Conservation (phyloP, 1,284 basidiomycete species). For the Fomes fomentarius region DNA sequence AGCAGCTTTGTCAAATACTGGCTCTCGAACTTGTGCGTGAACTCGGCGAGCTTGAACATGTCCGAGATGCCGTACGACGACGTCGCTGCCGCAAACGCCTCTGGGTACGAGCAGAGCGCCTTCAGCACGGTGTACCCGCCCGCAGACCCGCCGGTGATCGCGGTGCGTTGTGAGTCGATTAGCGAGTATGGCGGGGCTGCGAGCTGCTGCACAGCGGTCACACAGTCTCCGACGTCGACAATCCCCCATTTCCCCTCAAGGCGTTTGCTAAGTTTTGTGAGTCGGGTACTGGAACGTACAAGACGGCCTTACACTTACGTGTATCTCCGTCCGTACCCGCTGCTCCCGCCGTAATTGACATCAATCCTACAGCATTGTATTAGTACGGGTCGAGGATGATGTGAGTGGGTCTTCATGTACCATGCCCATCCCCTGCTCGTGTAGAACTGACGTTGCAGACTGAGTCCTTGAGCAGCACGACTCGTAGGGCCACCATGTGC, state of each 20-base stretch:
- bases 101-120: conserved; percentile 35
- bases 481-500: conserved; percentile 73
- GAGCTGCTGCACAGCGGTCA: conserved; percentile 52
- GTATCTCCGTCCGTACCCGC: conserved; percentile 65
- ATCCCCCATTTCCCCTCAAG: conserved; percentile 69
- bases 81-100: conserved; percentile 43
- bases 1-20: conserved; percentile 47
- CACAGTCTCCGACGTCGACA: conserved; percentile 65
- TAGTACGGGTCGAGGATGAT: neutral
- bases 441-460: conserved; percentile 61
- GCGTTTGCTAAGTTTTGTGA: conserved; percentile 43
- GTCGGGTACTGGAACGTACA: neutral
- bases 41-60: conserved; percentile 42
- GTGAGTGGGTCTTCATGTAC: conserved; percentile 34
- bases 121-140: conserved; percentile 57
- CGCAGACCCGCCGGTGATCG: conserved; percentile 55
- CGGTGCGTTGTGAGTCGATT: conserved; percentile 57
- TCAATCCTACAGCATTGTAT: conserved; percentile 48
- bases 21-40: conserved; percentile 59
- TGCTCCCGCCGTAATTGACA: conserved; percentile 74
- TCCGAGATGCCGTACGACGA: conserved; percentile 52
- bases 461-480: conserved; percentile 46
- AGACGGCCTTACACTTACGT: conserved; percentile 35
- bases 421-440: conserved; percentile 71
- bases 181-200: conserved; percentile 44